Conservation (phyloP, 495 filamentous ascomycete species). For the Tuber aestivum region DNA sequence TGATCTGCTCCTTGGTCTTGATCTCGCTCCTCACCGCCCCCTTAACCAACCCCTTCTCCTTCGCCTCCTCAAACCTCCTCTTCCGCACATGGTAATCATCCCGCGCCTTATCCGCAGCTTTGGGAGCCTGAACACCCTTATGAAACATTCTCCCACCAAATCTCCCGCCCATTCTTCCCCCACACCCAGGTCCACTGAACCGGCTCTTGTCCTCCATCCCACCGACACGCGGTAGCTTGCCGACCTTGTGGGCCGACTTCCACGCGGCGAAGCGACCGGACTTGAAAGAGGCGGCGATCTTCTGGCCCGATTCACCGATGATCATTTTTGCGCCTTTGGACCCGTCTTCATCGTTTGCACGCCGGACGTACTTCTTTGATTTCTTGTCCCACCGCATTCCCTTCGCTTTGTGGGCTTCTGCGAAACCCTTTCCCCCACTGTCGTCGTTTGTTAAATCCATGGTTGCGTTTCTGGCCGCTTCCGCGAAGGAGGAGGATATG, state of each 20-base stretch:
- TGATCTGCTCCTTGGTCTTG: constrained; percentile 73
- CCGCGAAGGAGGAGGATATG: constrained; percentile 66
- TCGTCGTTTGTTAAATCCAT: constrained; percentile 91
- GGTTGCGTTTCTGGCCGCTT: constrained; percentile 70
- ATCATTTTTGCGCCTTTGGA: constrained; percentile 78
- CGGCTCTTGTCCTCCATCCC: constrained; percentile 58
- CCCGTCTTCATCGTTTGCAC: constrained; percentile 90
- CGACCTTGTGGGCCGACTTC: constrained; percentile 76
- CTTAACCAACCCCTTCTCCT: constrained; percentile 70
- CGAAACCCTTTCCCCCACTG: constrained; percentile 64
- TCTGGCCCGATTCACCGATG: constrained; percentile 83
- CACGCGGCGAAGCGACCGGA: constrained; percentile 89
- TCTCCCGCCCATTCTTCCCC: constrained; percentile 46
- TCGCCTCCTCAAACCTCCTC: constrained; percentile 80
- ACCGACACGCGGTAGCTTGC: constrained; percentile 68
- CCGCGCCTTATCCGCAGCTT: constrained; percentile 81
- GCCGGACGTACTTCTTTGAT: constrained; percentile 83
- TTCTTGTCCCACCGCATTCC: constrained; percentile 96
- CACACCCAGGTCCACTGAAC: constrained; percentile 39
- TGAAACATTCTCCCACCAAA: constrained; percentile 54
- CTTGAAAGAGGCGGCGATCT: constrained; percentile 88
- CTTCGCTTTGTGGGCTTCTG: constrained; percentile 56
- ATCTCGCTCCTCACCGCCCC: constrained; percentile 69
- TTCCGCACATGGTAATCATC: constrained; percentile 86
- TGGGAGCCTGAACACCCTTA: constrained; percentile 75